phyloP scores from a whole-genome alignment of 495 filamentous ascomycete genomes.

The Aspergillus leporis region DNA sequence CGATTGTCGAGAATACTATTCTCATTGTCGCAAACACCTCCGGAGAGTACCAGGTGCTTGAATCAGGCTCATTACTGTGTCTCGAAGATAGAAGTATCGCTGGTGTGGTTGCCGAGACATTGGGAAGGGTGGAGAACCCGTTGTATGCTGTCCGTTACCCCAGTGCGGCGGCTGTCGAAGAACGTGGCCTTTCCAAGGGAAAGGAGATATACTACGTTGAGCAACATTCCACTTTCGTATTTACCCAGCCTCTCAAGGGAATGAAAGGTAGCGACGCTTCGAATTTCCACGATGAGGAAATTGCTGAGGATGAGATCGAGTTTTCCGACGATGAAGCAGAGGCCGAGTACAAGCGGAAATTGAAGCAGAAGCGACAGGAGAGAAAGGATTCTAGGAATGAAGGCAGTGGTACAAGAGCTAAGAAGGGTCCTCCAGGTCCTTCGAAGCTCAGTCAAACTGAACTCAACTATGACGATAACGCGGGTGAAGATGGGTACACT shows the following conservation, averaged over 20 bases:
- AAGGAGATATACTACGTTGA: constrained; percentile 75
- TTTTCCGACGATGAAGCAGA: constrained; percentile 97
- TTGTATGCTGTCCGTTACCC: constrained; percentile 75
- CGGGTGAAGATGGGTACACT: constrained; percentile 57
- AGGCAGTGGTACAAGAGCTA: constrained; percentile 31
- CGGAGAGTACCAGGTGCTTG: constrained; percentile 80
- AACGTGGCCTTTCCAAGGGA: constrained; percentile 62
- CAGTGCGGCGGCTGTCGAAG: constrained; percentile 62
- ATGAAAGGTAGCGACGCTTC: constrained; percentile 88
- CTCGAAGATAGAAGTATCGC: constrained; percentile 71
- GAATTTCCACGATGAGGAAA: constrained; percentile 90
- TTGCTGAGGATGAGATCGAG: constrained; percentile 80
- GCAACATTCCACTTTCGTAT: constrained; percentile 72
- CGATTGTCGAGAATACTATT: constrained; percentile 70
- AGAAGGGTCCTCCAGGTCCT: constrained; percentile 33
- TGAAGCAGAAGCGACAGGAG: constrained; percentile 59
- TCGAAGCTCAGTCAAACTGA: constrained; percentile 45
- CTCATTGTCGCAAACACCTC: constrained; percentile 78
- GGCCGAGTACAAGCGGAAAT: constrained; percentile 72
- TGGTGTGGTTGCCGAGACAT: constrained; percentile 75
- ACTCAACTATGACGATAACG: constrained; percentile 59
- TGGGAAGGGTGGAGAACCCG: constrained; percentile 81
- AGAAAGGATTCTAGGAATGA: constrained; percentile 44
- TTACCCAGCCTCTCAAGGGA: constrained; percentile 74
- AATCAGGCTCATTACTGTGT: constrained; percentile 80